Conservation (phyloP, 371 early-diverging fungal genomes). For the Dinochytrium kinnereticum region DNA sequence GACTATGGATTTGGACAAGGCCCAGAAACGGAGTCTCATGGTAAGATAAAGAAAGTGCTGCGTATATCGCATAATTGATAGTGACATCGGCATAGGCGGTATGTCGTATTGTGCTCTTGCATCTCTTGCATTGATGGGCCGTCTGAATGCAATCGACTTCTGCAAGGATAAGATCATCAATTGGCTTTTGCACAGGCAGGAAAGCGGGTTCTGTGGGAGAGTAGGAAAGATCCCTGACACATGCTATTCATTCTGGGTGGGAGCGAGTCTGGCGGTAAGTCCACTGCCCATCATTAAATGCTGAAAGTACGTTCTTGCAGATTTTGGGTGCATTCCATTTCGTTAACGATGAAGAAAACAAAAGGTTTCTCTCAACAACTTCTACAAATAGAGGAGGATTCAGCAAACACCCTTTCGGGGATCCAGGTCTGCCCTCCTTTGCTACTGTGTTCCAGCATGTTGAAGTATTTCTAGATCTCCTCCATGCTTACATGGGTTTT, state of each 20-base stretch:
- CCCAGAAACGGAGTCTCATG: conserved; percentile 87
- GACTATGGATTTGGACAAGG: conserved; percentile 85
- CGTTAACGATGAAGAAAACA: conserved; percentile 62
- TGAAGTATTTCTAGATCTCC: conserved; percentile 62
- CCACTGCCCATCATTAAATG: conserved; percentile 4
- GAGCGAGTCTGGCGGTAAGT: conserved; percentile 74
- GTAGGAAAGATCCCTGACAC: conserved; percentile 91
- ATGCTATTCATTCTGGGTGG: conserved; percentile 99
- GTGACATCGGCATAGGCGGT: conserved; percentile 70
- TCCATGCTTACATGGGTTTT: conserved; percentile 90
- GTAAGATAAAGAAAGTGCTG: conserved; percentile 37
- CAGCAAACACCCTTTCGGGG: conserved; percentile 69
- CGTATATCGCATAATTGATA: background rate
- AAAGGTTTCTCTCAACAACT: conserved; percentile 67
- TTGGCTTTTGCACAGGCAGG: conserved; percentile 84
- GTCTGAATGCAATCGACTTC: conserved; percentile 43
- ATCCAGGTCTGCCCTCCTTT: conserved; percentile 59
- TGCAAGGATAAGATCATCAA: conserved; percentile 62
- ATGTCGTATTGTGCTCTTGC: conserved; percentile 91
- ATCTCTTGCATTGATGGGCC: conserved; percentile 75
- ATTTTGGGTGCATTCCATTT: conserved; percentile 69
- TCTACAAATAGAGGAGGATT: conserved; percentile 78
- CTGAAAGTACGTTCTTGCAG: conserved; percentile 35
- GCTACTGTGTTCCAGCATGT: background rate
- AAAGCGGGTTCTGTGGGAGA: conserved; percentile 91